phyloP scores from a whole-genome alignment of 2,329 filamentous ascomycete genomes.

The Xylaria polymorpha region DNA sequence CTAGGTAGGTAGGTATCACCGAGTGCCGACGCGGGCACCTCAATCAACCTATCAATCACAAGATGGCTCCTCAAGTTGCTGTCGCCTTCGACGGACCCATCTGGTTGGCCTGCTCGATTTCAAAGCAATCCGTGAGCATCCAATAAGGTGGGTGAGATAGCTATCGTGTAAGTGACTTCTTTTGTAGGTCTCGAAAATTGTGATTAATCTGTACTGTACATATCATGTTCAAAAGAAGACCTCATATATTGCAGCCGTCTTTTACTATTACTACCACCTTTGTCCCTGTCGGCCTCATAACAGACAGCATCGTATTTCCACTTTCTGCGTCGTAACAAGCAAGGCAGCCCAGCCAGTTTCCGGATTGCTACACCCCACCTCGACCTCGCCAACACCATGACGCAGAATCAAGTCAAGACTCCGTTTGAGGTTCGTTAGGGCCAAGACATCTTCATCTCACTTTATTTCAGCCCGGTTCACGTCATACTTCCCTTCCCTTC shows the following conservation, averaged over 20 bases:
- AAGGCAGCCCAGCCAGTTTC: slow-evolving; percentile 14
- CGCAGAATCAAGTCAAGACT: slow-evolving; percentile 50
- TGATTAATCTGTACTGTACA: slow-evolving; percentile 22
- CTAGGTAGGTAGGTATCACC: too few species aligned
- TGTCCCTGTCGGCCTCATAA: slow-evolving; percentile 42
- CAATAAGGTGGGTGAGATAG: slow-evolving; percentile 40
- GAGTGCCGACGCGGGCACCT: too few species aligned
- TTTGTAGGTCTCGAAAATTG: slow-evolving; percentile 32
- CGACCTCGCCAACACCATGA: slow-evolving; percentile 44
- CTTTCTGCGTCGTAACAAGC: slow-evolving; percentile 40
- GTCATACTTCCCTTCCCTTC: background rate
- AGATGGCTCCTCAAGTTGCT: slow-evolving; percentile 18
- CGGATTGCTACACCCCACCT: slow-evolving; percentile 20
- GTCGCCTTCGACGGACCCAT: slow-evolving; percentile 32
- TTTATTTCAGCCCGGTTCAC: slow-evolving; percentile 1
- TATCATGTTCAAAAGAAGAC: slow-evolving; percentile 46
- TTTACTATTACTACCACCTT: slow-evolving; percentile 42
- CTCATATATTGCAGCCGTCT: slow-evolving; percentile 43
- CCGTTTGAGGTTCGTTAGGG: slow-evolving; percentile 51
- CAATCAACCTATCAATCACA: too few species aligned
- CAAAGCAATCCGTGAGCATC: slow-evolving; percentile 50
- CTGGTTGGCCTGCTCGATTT: slow-evolving; percentile 48
- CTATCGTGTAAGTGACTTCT: slow-evolving; percentile 47
- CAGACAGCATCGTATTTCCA: slow-evolving; percentile 45
- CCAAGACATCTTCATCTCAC: slow-evolving; percentile 15